These are phyloP conservation scores for Colletotrichum lindemuthianum DNA, from an alignment of 2,329 filamentous ascomycete species.

Conservation along the genomic window DNA sequence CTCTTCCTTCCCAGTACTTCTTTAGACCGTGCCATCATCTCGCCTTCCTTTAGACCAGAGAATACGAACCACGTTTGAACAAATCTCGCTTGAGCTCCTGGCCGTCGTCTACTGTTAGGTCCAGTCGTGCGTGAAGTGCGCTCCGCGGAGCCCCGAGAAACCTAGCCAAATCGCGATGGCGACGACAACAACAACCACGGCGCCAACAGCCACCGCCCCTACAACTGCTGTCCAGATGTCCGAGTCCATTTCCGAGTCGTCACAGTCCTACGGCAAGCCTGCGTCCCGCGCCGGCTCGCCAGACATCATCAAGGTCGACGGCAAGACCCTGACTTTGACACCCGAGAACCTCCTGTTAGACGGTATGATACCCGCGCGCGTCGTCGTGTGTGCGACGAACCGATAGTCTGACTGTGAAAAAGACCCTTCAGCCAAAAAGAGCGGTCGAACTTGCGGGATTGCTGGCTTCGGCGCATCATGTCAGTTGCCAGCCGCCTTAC, in stretches of 20 bases:
- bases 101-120: background rate
- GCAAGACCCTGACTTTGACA: slow-evolving; percentile 45
- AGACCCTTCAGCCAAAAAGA: slow-evolving; percentile 31
- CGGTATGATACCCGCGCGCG: slow-evolving; percentile 43
- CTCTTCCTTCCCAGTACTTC: too few relatives aligned
- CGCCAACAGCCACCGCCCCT: slow-evolving; percentile 8
- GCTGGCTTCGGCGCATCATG: slow-evolving; percentile 31
- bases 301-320: slow-evolving; percentile 40
- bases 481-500: background rate
- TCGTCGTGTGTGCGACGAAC: slow-evolving; percentile 10
- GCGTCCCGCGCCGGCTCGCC: slow-evolving; percentile 19
- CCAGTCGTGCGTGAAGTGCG: slow-evolving; percentile 15
- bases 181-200: background rate
- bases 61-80: background rate
- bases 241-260: slow-evolving; percentile 34
- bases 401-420: background rate
- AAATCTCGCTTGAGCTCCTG: background rate
- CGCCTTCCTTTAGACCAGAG: background rate
- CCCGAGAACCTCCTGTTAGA: slow-evolving; percentile 45
- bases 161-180: too few relatives aligned
- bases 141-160: slow-evolving; percentile 22
- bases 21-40: too few relatives aligned
- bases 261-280: slow-evolving; percentile 31
- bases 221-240: slow-evolving; percentile 8
- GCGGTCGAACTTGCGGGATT: slow-evolving; percentile 37